Evolutionary conservation across 1,284 basidiomycete species (phyloP).

Genomic region (Ustilago xerochloae): DNA sequence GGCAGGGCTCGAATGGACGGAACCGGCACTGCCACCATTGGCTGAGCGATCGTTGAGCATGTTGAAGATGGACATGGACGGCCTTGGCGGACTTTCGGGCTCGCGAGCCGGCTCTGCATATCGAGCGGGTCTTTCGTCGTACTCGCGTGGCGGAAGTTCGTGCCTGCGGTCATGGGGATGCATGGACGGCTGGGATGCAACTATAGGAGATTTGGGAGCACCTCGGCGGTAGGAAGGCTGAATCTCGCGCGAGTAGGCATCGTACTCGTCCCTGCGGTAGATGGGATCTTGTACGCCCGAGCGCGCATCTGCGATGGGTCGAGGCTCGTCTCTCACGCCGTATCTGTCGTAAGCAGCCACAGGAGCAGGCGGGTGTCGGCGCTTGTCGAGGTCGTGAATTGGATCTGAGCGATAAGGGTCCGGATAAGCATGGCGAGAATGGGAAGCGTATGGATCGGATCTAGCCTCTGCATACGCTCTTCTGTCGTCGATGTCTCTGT

Average conservation of each 20-base stretch:
- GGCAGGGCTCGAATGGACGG: slow-evolving; percentile 26
- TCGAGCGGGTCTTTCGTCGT: background rate
- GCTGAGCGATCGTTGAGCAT: slow-evolving; percentile 52
- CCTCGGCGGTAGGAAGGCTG: slow-evolving; percentile 51
- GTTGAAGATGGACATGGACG: slow-evolving; percentile 52
- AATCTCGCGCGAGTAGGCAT: slow-evolving; percentile 35
- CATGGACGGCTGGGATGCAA: slow-evolving; percentile 12
- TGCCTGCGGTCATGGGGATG: slow-evolving; percentile 11
- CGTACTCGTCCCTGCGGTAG: slow-evolving; percentile 31
- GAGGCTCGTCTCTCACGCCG: slow-evolving; percentile 22
- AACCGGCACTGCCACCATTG: slow-evolving; percentile 25
- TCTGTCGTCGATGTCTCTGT: slow-evolving; percentile 17
- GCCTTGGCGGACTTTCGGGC: slow-evolving; percentile 40
- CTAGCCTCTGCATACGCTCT: slow-evolving; percentile 19
- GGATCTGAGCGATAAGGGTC: slow-evolving; percentile 16
- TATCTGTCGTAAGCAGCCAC: slow-evolving; percentile 22
- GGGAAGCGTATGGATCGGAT: slow-evolving; percentile 22
- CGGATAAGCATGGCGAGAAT: slow-evolving; percentile 18
- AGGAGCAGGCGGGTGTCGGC: slow-evolving; percentile 13
- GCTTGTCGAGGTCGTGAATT: slow-evolving; percentile 23
- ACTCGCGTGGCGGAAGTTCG: slow-evolving; percentile 17
- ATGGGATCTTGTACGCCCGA: slow-evolving; percentile 8
- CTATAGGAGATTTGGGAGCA: slow-evolving; percentile 23
- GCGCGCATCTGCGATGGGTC: slow-evolving; percentile 6
- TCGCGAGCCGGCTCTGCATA: slow-evolving; percentile 22